These are phyloP conservation scores for Boletus sp. DNA, from an alignment of 768 basidiomycete genomes.

Conservation along the genomic window DNA sequence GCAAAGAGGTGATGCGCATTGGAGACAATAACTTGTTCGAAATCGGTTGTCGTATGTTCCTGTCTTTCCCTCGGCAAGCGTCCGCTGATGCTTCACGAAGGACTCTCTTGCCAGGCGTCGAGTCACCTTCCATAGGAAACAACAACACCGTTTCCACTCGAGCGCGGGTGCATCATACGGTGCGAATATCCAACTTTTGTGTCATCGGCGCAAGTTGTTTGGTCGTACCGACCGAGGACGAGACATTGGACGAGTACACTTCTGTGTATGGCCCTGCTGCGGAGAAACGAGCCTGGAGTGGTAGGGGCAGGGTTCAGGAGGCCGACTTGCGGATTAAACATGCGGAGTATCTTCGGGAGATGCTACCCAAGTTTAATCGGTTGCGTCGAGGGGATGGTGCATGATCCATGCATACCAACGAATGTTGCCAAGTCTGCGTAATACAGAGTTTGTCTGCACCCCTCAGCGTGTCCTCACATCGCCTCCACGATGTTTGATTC, in stretches of 20 bases:
- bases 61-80: neutral
- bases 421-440: neutral
- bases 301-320: conserved; percentile 79
- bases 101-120: conserved; percentile 58
- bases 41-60: conserved; percentile 80
- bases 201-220: conserved; percentile 79
- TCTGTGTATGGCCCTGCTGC: conserved; percentile 76
- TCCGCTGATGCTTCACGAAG: neutral
- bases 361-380: conserved; percentile 86
- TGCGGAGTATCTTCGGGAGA: conserved; percentile 87
- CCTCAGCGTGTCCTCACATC: neutral
- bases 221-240: conserved; percentile 74
- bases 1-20: conserved; percentile 85
- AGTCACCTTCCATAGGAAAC: conserved; percentile 79
- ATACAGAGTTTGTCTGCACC: neutral
- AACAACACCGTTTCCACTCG: conserved; percentile 85
- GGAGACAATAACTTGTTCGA: conserved; percentile 94
- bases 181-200: conserved; percentile 76
- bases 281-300: conserved; percentile 80
- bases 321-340: conserved; percentile 83
- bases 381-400: conserved; percentile 57
- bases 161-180: conserved; percentile 78
- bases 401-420: conserved; percentile 18
- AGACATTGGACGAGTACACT: conserved; percentile 78
- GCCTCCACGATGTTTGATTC: too few species aligned